These are phyloP conservation scores for Xylaria sp. DNA, from an alignment of 2,329 filamentous ascomycete species.

Conservation along the genomic window DNA sequence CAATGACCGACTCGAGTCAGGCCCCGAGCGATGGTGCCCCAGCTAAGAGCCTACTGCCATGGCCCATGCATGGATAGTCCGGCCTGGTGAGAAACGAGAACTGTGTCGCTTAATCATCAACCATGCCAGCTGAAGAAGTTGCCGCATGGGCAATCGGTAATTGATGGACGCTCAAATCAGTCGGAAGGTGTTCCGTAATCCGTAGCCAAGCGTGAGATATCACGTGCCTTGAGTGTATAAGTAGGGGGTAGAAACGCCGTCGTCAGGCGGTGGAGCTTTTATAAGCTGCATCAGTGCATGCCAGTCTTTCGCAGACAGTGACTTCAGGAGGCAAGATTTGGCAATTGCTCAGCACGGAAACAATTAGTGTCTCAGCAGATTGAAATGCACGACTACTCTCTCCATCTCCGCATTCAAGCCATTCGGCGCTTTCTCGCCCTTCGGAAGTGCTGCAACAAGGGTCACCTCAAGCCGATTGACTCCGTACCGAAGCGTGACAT, in stretches of 20 bases:
- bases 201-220: neutral
- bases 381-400: constrained; percentile 68
- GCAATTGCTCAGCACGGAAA: neutral
- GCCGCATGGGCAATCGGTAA: neutral
- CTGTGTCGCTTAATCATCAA: neutral
- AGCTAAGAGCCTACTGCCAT: neutral
- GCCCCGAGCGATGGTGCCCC: neutral
- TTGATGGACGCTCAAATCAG: neutral
- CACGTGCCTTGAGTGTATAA: neutral
- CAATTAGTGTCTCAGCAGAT: constrained; percentile 44
- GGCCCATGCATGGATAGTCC: neutral
- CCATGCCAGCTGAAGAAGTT: neutral
- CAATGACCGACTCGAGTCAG: constrained; percentile 3
- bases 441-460: constrained; percentile 64
- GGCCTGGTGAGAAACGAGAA: neutral
- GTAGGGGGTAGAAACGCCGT: too few species aligned
- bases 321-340: neutral
- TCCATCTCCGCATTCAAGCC: constrained; percentile 69
- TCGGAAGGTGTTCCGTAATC: neutral
- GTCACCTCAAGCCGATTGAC: constrained; percentile 76
- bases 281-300: neutral
- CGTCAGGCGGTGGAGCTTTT: too few species aligned
- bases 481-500: constrained; percentile 64
- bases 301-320: neutral
- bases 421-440: constrained; percentile 50